These are phyloP conservation scores for Stygiomarasmius scandens DNA, from an alignment of 1,284 basidiomycete species.

Conservation along the genomic window DNA sequence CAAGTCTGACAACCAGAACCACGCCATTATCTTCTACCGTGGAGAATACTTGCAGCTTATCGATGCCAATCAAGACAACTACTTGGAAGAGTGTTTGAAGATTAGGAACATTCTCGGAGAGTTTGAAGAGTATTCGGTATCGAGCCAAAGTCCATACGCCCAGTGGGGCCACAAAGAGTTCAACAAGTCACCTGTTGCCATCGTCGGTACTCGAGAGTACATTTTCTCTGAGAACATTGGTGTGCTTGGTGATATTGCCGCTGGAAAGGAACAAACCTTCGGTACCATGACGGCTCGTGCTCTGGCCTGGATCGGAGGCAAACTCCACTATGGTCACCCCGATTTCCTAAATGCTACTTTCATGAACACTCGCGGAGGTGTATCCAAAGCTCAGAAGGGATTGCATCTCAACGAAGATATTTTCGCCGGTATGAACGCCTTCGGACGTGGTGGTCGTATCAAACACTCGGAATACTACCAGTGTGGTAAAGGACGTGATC, in stretches of 20 bases:
- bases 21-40: constrained; percentile 98
- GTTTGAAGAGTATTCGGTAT: constrained; percentile 94
- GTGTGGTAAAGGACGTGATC: constrained; percentile 98
- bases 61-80: constrained; percentile 99
- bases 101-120: constrained; percentile 97
- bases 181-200: constrained; percentile 90
- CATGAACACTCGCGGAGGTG: constrained; percentile 98
- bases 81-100: constrained; percentile 98
- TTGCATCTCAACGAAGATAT: constrained; percentile 99
- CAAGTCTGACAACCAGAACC: constrained; percentile 99
- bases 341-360: constrained; percentile 99
- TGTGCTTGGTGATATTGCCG: constrained; percentile 98
- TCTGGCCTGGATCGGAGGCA: constrained; percentile 96
- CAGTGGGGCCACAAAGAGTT: constrained; percentile 94
- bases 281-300: constrained; percentile 98
- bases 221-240: constrained; percentile 99
- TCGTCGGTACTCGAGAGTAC: constrained; percentile 98
- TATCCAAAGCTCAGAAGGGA: constrained; percentile 99
- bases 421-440: constrained; percentile 99
- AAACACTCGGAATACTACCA: constrained; percentile 99
- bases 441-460: constrained; percentile 97
- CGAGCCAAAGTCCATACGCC: constrained; percentile 93
- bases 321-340: constrained; percentile 98
- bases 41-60: constrained; percentile 99
- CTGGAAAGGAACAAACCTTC: constrained; percentile 99